Base-by-base conservation (phyloP, 2,329 filamentous ascomycete species). In the Trichothecium roseum region DNA sequence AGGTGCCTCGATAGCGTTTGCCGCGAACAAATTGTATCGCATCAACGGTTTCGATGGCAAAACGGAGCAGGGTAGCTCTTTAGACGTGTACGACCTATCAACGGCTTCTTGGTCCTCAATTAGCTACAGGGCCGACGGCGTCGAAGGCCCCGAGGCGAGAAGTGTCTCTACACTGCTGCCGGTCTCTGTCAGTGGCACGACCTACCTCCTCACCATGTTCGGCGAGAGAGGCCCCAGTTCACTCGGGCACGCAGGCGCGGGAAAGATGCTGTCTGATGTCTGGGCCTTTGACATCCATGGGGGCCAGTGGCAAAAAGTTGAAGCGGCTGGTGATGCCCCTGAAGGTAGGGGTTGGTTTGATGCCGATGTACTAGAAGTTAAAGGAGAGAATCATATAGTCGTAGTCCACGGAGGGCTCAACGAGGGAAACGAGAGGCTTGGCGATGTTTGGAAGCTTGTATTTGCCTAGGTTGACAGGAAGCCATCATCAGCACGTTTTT, bases 31-130 rank as follows among this genome's bases (percentile, higher is more conserved):
- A 36, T 28, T 81, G 3, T 81, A 70, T 46, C 62, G 77, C 2
- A 74, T 79, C 64, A 72, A 74, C 41, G 78, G 78, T 0, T 81
- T 80, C 37, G 75, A 81, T 46, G 78, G 76, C 0, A 63, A 59
- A 9, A 64, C 48, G 0, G 77, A 81, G 45, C 63, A 73, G 24
- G 77, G 78, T 1, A 75, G 74, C 0, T 52, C 45, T 3, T 17
- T 82, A 8, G 76, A 82, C 38, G 51, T 75, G 3, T 57, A 45
- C 20, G 48, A 59, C 28, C 26, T 39, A 4, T 30, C 18, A 1
- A 26, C 41, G 3, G 37, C 41, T n/a, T 22, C 41, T 2, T 60
- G 56, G 56, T 38, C 34, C 3, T 51, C 45, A 1, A 35, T 50
- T 15, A 4, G 13, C 0, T 59, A 46, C 35, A 18, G 35, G 8